Conservation (phyloP, 2,329 filamentous ascomycete genomes). For the Sclerotiophoma versabilis region DNA sequence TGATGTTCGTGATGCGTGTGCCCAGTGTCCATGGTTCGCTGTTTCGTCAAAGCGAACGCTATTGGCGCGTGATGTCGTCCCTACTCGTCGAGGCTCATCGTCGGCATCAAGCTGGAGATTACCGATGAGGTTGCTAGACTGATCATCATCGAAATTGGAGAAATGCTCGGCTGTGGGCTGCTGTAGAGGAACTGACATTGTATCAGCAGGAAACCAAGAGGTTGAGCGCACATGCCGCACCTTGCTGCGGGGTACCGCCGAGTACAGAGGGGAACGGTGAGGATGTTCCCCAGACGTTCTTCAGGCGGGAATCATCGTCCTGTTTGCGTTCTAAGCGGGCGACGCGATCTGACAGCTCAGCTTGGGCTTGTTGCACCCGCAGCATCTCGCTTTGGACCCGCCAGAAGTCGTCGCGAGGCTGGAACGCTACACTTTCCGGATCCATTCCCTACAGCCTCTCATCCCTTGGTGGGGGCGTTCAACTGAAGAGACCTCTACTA, state of each 20-base stretch:
- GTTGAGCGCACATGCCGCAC: constrained; percentile 59
- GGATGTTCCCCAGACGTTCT: constrained; percentile 84
- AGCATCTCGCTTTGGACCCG: constrained; percentile 68
- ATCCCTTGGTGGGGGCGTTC: constrained; percentile 39
- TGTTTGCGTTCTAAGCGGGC: constrained; percentile 67
- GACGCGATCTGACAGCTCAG: constrained; percentile 68
- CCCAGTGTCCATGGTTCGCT: constrained; percentile 89
- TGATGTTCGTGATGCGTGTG: constrained; percentile 80
- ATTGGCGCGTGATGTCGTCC: constrained; percentile 89
- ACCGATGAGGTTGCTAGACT: constrained; percentile 78
- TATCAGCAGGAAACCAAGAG: constrained; percentile 21
- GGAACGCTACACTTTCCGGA: constrained; percentile 67
- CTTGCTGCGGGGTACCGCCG: constrained; percentile 84
- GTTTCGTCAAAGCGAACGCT: constrained; percentile 98
- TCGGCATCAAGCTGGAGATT: constrained; percentile 86
- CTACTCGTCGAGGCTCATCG: constrained; percentile 82
- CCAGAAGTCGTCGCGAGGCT: constrained; percentile 70
- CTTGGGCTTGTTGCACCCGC: constrained; percentile 66
- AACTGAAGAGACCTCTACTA: constrained; percentile 30
- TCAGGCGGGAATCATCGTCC: constrained; percentile 70
- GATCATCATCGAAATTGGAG: constrained; percentile 88
- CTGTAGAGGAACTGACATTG: constrained; percentile 72
- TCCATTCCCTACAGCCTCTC: constrained; percentile 59
- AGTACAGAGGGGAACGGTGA: constrained; percentile 90
- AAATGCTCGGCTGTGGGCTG: constrained; percentile 85